Evolutionary conservation across 352 stramenopile genomes (phyloP), one percentile per base, ranked within the genome.

Genomic region (Phytophthora melonis): DNA sequence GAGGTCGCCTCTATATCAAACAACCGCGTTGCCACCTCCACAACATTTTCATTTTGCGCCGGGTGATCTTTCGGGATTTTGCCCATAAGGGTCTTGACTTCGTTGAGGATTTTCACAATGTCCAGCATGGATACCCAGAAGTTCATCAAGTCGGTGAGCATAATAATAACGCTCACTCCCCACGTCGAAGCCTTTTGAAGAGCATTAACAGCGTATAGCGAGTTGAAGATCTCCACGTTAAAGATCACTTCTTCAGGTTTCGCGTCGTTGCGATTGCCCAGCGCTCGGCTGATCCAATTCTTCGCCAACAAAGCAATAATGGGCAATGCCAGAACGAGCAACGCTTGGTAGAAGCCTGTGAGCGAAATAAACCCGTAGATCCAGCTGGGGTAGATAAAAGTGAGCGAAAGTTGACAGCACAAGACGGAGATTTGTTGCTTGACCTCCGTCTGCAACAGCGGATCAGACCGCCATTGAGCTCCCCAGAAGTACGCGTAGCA

Each of bases 351-450:
- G n/a, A 63, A 25, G 1, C 53, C 63, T 11, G 47, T 30, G 11
- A 70, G 19, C 4, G 62, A 56, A 3, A 39, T 18, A 57, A 70
- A 72, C 5, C 27, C 63, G 18, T 49, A 68, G 47, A 66, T 67
- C 53, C 63, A 77, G 14, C 69, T 11, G 14, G 73, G 62, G 23
- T 80, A 80, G 3, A 71, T 34, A 7, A 75, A 59, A 1, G 58
- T 69, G 23, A 71, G 56, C 27, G 34, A 16, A 3, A 72, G 11
- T 23, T 67, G 32, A 21, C 60, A 67, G 5, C 36, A 18, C 2
- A n/a, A n/a, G n/a, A n/a, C n/a, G n/a, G n/a, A n/a, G n/a, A n/a
- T n/a, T n/a, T n/a, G n/a, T n/a, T n/a, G n/a, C n/a, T n/a, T n/a
- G n/a, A n/a, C n/a, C n/a, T n/a, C n/a, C n/a, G n/a, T n/a, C n/a